Evolutionary conservation across 2,329 filamentous ascomycete species (phyloP).

Genomic region (Aspergillus pseudoviridinutans): DNA sequence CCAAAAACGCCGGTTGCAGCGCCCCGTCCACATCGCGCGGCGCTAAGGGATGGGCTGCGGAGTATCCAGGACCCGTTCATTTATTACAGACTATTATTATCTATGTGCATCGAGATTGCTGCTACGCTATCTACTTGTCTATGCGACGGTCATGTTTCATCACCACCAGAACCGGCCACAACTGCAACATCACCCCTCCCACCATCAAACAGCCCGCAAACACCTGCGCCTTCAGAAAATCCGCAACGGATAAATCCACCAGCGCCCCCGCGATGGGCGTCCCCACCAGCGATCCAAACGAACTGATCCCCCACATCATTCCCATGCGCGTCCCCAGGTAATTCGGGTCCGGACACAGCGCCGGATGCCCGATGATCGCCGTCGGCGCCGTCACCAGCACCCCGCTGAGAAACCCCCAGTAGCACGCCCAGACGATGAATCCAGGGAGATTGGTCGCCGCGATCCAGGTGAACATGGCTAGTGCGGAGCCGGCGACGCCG

Average conservation of each 20-base stretch:
- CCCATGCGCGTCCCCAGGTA: conserved; percentile 28
- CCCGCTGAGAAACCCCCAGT: conserved; percentile 29
- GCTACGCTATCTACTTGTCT: too few relatives aligned
- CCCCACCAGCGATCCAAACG: conserved; percentile 27
- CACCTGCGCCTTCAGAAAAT: conserved; percentile 28
- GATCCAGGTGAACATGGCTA: conserved; percentile 34
- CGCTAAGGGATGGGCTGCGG: neutral
- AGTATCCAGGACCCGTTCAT: too few relatives aligned
- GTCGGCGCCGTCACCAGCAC: conserved; percentile 28
- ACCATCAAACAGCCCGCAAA: conserved; percentile 33
- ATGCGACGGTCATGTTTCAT: conserved; percentile 16
- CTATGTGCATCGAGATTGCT: too few relatives aligned
- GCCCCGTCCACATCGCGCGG: neutral
- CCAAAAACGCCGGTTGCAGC: neutral
- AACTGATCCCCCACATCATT: conserved; percentile 36
- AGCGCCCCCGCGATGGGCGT: conserved; percentile 31
- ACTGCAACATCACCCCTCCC: conserved; percentile 23
- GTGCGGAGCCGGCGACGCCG: conserved; percentile 17
- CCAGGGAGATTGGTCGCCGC: conserved; percentile 18
- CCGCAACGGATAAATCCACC: conserved; percentile 21
- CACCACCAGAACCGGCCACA: conserved; percentile 24
- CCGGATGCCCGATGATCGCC: conserved; percentile 27
- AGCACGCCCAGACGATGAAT: conserved; percentile 30
- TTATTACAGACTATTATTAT: too few relatives aligned
- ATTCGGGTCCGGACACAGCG: conserved; percentile 23